Evolutionary conservation across 345 rosid species (phyloP), one percentile per base, ranked within the genome.

Genomic region (Citrus sinensis): DNA sequence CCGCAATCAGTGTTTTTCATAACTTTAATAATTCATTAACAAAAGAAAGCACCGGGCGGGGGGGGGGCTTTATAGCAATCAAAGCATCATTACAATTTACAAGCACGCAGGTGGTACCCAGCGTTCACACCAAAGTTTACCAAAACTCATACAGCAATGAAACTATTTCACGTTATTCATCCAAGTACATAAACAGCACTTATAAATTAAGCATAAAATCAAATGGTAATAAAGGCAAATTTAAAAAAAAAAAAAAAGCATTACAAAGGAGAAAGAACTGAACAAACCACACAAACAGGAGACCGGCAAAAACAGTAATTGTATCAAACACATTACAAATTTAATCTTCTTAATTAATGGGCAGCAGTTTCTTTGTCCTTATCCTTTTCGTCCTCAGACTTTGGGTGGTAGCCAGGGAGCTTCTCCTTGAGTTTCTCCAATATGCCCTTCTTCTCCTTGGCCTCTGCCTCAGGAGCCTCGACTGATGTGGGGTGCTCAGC

Each of bases 351-450:
- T 62, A 82, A 20, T 55, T 62, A 82, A 16, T 78, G 80, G 49
- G 75, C 35, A 49, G 35, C 77, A 42, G 73, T 60, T 35, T 80
- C 86, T 17, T 85, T 84, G 29, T 85, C 87, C 78, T 81, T 82
- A 73, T 83, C 86, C 80, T 81, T 82, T 76, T 83, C 86, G 29
- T 86, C 92, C 5, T 78, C 86, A 7, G 70, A 75, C 85, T 92
- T 94, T 19, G 89, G 75, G 77, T 92, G 97, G 56, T 89, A 88
- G 2, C 98, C 98, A 59, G 98, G 98, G n/a, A 94, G 81, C 82
- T 92, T 94, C 86, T 90, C 98, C 87, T 94, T 94, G 74, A 94
- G 90, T 87, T 94, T 94, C 91, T 94, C 98, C 14, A 94, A 7
- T 20, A 94, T 62, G 0, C 98, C 97, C 70, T 90, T 94, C 86